Evolutionary conservation across 1,284 basidiomycete species (phyloP).

Genomic region (Retiboletus flavoniger): DNA sequence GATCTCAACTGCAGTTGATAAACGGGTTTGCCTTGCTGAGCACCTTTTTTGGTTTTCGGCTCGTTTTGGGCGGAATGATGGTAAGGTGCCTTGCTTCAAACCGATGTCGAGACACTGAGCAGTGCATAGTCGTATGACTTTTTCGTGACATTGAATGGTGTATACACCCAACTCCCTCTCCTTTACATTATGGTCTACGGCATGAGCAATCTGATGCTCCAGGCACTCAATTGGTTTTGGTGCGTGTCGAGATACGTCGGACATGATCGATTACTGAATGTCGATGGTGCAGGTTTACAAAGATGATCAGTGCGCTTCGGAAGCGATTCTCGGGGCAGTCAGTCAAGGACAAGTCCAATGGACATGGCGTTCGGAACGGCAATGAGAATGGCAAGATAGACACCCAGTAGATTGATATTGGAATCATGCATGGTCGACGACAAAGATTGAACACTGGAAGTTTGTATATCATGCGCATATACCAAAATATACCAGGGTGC

Average conservation of each 20-base stretch:
- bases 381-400: constrained; percentile 18
- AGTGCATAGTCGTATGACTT: constrained; percentile 58
- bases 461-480: constrained; percentile 9
- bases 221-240: constrained; percentile 72
- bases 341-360: constrained; percentile 11
- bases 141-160: constrained; percentile 50
- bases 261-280: constrained; percentile 1
- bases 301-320: constrained; percentile 60
- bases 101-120: constrained; percentile 7
- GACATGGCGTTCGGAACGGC: constrained; percentile 15
- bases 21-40: constrained; percentile 64
- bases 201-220: constrained; percentile 57
- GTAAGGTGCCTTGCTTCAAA: constrained; percentile 38
- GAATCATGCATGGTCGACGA: not conserved
- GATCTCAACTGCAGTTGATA: constrained; percentile 59
- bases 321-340: constrained; percentile 47
- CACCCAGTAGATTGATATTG: constrained; percentile 13
- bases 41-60: constrained; percentile 61
- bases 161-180: constrained; percentile 48
- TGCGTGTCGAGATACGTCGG: constrained; percentile 34
- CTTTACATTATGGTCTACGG: constrained; percentile 51
- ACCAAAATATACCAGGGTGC: constrained; percentile 19
- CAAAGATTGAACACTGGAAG: not conserved
- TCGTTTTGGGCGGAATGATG: constrained; percentile 64
- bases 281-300: constrained; percentile 51